These are phyloP conservation scores for Madurella mycetomatis DNA, from an alignment of 2,329 filamentous ascomycete genomes.

Conservation along the genomic window DNA sequence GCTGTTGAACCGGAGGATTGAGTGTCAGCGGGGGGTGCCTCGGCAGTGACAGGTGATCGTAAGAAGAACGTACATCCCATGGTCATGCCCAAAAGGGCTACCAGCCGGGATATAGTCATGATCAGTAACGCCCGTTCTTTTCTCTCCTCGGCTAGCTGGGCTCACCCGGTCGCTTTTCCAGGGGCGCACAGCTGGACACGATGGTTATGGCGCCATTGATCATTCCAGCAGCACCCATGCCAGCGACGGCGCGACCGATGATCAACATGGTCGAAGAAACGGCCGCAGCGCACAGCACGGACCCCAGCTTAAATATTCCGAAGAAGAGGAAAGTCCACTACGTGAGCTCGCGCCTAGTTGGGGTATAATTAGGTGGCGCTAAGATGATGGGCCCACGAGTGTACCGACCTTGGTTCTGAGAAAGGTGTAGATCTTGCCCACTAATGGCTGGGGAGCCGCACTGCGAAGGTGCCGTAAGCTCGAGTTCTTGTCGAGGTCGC, in stretches of 20 bases:
- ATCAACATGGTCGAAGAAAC: conserved; percentile 49
- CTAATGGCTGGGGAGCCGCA: neutral
- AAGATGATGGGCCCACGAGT: too few species aligned
- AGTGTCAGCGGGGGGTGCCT: neutral
- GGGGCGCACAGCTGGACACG: conserved; percentile 36
- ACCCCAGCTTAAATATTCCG: conserved; percentile 50
- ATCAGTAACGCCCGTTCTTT: neutral
- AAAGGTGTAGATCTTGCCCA: neutral
- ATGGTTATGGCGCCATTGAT: conserved; percentile 49
- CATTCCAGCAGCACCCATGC: conserved; percentile 47
- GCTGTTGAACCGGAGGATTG: conserved; percentile 27
- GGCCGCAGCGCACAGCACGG: conserved; percentile 43
- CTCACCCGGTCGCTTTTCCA: conserved; percentile 34
- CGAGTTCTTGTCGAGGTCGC: neutral
- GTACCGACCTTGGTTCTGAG: neutral
- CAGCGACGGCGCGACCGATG: conserved; percentile 49
- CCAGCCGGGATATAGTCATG: neutral
- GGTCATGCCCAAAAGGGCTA: conserved; percentile 12
- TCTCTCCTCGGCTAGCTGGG: neutral
- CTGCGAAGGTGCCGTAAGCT: neutral
- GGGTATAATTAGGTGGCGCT: too few species aligned
- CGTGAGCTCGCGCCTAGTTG: too few species aligned
- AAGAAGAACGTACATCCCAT: conserved; percentile 7
- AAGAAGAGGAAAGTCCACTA: conserved; percentile 34
- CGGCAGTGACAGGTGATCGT: neutral